Percentiles rank a stretch among this genome's conserved stretches.
These are phyloP conservation scores for Ascochyta fabae DNA, from an alignment of 2,329 filamentous ascomycete genomes.

Conservation along the genomic window DNA sequence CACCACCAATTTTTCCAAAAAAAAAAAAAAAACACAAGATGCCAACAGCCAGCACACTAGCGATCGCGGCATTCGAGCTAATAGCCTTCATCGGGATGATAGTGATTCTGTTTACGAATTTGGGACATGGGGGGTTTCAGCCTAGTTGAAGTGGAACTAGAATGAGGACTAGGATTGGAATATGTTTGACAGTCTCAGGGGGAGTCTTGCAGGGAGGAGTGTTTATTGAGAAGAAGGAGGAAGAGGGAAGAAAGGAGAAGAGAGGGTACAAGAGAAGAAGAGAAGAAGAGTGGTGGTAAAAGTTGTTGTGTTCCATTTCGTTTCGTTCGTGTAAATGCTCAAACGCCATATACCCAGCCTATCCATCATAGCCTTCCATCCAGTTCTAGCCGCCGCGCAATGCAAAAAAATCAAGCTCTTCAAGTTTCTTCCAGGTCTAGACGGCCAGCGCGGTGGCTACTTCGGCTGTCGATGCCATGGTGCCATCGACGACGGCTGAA, in stretches of 20 bases:
- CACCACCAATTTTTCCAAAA: too few species aligned
- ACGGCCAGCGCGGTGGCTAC: conserved; percentile 17
- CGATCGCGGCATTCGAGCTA: conserved; percentile 5
- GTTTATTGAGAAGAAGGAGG: too few species aligned
- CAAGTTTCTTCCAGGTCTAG: not conserved
- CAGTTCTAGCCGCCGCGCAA: conserved; percentile 2
- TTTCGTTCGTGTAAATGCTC: conserved; percentile 23
- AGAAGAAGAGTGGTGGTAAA: not conserved
- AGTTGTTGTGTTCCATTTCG: not conserved
- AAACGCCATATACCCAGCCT: conserved; percentile 5
- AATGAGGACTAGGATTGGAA: too few species aligned
- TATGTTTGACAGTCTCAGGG: too few species aligned
- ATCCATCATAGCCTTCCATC: too few species aligned
- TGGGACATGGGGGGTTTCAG: conserved; percentile 10
- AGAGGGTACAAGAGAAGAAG: not conserved
- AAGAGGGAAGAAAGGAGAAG: not conserved
- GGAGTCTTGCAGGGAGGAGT: too few species aligned
- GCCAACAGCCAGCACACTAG: not conserved
- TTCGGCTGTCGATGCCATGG: conserved; percentile 20
- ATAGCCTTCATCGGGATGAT: conserved; percentile 6
- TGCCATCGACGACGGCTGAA: conserved; percentile 5
- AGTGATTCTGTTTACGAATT: conserved; percentile 3
- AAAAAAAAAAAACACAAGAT: not conserved
- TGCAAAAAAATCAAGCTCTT: conserved; percentile 13
- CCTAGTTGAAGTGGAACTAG: not conserved